Conservation (phyloP, 768 basidiomycete species). For the Termitomyces sp. region DNA sequence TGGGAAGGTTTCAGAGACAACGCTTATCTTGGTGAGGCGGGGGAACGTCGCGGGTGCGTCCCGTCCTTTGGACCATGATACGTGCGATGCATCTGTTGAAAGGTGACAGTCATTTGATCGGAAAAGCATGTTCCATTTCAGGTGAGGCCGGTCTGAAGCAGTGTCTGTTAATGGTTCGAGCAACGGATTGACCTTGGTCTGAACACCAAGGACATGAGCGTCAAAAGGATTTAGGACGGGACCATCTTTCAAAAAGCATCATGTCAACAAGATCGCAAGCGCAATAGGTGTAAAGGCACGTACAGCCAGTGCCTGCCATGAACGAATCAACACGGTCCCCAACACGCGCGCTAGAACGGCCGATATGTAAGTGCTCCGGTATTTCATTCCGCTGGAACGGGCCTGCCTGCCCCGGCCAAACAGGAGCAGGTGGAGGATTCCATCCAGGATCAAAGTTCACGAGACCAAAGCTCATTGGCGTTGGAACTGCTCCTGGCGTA, state of each 20-base stretch:
- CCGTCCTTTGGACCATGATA: constrained; percentile 68
- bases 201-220: constrained; percentile 43
- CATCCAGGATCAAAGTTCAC: constrained; percentile 4
- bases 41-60: constrained; percentile 64
- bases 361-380: neutral
- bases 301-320: constrained; percentile 18
- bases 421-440: neutral
- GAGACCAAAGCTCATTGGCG: neutral
- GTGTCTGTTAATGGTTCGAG: constrained; percentile 42
- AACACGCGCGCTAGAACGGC: constrained; percentile 4
- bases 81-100: constrained; percentile 52
- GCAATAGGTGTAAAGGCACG: neutral
- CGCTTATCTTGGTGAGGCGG: constrained; percentile 45
- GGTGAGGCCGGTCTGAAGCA: constrained; percentile 38
- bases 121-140: constrained; percentile 78
- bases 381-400: neutral
- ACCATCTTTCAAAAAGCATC: constrained; percentile 41
- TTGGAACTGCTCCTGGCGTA: neutral
- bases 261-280: neutral
- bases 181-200: constrained; percentile 57
- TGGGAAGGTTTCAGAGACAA: constrained; percentile 52
- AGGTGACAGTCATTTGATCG: constrained; percentile 55
- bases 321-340: constrained; percentile 17
- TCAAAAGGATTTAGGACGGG: constrained; percentile 68
- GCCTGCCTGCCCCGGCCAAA: constrained; percentile 1